A percentile compares a stretch with the other conserved stretches of the same genome.
phyloP scores from a whole-genome alignment of 305 asterid species.

The Solanum chacoense region DNA sequence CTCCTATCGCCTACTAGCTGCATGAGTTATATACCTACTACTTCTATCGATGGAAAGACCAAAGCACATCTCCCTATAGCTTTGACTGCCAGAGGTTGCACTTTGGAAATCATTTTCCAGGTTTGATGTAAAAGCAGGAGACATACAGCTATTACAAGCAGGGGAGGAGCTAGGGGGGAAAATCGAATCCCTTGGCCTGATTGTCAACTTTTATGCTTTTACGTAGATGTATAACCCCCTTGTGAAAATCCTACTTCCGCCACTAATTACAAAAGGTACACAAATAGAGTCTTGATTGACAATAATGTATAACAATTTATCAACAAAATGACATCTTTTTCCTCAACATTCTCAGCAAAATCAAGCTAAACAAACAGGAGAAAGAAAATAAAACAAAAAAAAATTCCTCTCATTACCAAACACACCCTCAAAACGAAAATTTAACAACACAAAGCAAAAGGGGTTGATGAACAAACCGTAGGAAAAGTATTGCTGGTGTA shows the following conservation, averaged over 20 bases:
- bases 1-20: not conserved
- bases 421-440: not conserved
- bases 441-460: not conserved
- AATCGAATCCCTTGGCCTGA: not conserved
- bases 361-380: not conserved
- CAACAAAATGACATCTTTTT: not conserved
- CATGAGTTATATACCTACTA: not conserved
- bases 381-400: not conserved
- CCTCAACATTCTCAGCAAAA: not conserved
- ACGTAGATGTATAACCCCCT: not conserved
- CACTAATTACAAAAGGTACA: not conserved
- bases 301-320: not conserved
- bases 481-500: slow-evolving; percentile 44
- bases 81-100: not conserved
- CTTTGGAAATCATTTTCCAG: not conserved
- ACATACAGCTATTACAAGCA: not conserved
- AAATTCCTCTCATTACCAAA: not conserved
- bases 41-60: not conserved
- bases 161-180: not conserved
- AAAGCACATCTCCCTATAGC: not conserved
- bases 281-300: not conserved
- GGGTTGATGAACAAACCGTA: slow-evolving; percentile 15
- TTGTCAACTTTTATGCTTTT: not conserved
- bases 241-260: not conserved
- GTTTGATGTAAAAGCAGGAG: not conserved